Evolutionary conservation across 169 alveolate species (phyloP), one percentile per base, ranked within the genome.

Genomic region (Plasmodium relictum): DNA sequence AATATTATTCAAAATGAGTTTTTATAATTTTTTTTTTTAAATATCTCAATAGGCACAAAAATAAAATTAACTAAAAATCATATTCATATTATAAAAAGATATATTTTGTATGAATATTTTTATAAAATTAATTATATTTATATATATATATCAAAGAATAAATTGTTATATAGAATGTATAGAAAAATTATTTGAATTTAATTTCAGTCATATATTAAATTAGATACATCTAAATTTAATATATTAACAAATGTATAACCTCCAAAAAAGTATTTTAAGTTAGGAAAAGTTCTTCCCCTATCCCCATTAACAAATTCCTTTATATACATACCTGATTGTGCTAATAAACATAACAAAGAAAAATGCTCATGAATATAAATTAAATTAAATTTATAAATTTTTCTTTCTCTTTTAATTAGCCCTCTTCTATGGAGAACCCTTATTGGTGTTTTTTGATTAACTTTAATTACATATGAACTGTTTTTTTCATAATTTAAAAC

Each of bases 301-400:
- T 97, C 98, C 59, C 98, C 97, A 94, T 95, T 96, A 45, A 97
- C 96, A 88, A 97, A 97, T 91, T 97, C 98, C 93, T 97, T 97
- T 31, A 97, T 95, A 88, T 97, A 97, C 63, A 97, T 96, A 16
- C 98, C 98, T 18, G 98, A 97, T 3, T 96, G 93, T 2, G 98
- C 89, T 50, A 94, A 86, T 18, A 97, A 90, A 88, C 94, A 91
- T 62, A 97, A 88, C 24, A 93, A 92, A 87, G 96, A 92, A 94
- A 93, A 96, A 89, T 97, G 97, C 42, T 90, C 80, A 91, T 94
- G 96, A 37, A 97, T 71, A 65, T 86, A 88, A 52, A 89, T 90
- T 5, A 95, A 93, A 52, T 94, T 80, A 61, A 96, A 65, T 85
- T 89, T 93, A 68, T 88, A 90, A 9, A 97, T 92, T 54, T 62